Evolutionary conservation across 257 asterid genomes (phyloP).

Genomic region (Solanum chilense): DNA sequence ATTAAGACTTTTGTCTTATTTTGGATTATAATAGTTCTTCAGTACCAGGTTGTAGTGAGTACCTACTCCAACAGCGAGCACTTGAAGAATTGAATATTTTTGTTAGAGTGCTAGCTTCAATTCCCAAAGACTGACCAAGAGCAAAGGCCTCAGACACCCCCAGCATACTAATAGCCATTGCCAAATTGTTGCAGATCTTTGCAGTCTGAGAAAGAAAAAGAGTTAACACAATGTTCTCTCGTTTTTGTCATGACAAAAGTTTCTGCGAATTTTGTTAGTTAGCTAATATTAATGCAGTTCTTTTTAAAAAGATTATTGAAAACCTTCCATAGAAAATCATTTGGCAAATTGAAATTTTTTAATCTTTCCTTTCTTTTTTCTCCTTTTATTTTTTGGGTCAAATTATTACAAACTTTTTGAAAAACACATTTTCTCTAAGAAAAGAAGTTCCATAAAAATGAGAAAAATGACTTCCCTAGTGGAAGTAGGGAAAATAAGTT

Average conservation of each 20-base stretch:
- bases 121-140: slow-evolving; percentile 84
- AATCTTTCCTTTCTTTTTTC: not conserved
- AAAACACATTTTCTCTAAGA: not conserved
- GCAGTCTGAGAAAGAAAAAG: slow-evolving; percentile 45
- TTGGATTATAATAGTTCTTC: not conserved
- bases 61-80: slow-evolving; percentile 99
- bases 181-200: slow-evolving; percentile 91
- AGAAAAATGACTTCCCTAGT: not conserved
- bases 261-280: not conserved
- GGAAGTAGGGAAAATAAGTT: not conserved
- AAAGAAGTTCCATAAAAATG: not conserved
- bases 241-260: not conserved
- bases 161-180: slow-evolving; percentile 94
- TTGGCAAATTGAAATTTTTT: not conserved
- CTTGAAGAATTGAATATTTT: slow-evolving; percentile 76
- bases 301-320: not conserved
- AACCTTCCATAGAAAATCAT: not conserved
- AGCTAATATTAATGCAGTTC: not conserved
- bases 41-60: slow-evolving; percentile 5
- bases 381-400: not conserved
- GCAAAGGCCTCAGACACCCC: slow-evolving; percentile 93
- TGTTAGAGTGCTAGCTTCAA: slow-evolving; percentile 61
- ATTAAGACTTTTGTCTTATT: not conserved
- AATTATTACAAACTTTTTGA: not conserved
- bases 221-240: not conserved